Base-by-base conservation (phyloP, 2,329 filamentous ascomycete species). In the Dactylellina cionopaga region DNA sequence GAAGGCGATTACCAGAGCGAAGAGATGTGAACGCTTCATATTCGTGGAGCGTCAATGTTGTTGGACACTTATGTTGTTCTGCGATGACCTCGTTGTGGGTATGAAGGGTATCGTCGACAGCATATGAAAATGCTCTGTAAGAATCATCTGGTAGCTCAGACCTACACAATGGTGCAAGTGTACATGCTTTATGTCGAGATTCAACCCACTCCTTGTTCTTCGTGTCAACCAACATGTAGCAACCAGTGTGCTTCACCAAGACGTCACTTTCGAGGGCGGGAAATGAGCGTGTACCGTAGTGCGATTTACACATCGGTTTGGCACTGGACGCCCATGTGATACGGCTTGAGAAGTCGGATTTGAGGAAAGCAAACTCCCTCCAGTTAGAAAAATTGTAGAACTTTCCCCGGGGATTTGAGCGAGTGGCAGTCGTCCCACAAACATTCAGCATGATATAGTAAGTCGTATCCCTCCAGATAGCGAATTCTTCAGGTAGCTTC, bases 61-160 rank as follows among this genome's bases (percentile, higher is more conserved):
- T 5, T 0, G 87, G 85, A 49, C 85, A 87, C 0, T 77, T 46
- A 0, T 74, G 78, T 62, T 86, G 84, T 0, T 75, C 78, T 0
- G 86, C 82, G 11, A 90, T 82, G 0, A 85, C 82, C 0, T 80
- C 74, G 63, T 90, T 90, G 0, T 85, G 80, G 46, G 75, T 25
- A 77, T 80, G 39, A 43, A 44, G 25, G 2, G 70, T 62, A 62
- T 13, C 39, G 10, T 64, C 25, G 5, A 79, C 27, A 22, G 74
- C 54, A 52, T 72, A 77, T 46, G 78, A 76, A 1, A 79, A 49
- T 1, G 39, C 58, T 22, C 15, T 24, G 58, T 76, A 75, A n/a
- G 13, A 11, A 11, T 4, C 3, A 41, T 41, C 35, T 13, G 11
- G n/a, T 5, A 41, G 3, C 19, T 41, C 11, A 13, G 35, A 41